phyloP scores from a whole-genome alignment of 768 basidiomycete species.

The Cystofilobasidium capitatum region DNA sequence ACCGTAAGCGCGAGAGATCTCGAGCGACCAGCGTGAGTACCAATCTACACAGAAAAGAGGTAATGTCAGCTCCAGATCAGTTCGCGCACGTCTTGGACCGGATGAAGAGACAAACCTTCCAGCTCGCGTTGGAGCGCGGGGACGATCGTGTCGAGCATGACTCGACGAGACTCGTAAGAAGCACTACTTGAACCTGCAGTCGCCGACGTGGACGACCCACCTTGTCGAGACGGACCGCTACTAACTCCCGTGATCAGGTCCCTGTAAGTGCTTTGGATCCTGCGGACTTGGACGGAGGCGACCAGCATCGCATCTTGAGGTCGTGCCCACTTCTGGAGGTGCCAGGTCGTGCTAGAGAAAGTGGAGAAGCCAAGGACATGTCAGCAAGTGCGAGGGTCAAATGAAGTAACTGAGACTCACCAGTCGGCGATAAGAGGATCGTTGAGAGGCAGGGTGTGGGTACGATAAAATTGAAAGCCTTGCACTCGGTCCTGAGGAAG shows the following conservation, averaged over 20 bases:
- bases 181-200: background rate
- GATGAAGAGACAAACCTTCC: too few relatives aligned
- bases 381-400: background rate
- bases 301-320: background rate
- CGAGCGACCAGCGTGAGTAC: background rate
- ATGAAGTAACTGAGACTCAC: background rate
- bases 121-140: background rate
- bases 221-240: too few relatives aligned
- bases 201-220: too few relatives aligned
- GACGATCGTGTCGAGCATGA: background rate
- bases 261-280: background rate
- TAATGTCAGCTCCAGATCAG: too few relatives aligned
- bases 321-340: background rate
- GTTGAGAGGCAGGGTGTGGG: background rate
- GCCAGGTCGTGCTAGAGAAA: background rate
- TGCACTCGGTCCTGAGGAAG: constrained; percentile 1
- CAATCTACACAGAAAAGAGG: background rate
- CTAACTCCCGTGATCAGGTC: background rate
- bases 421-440: constrained; percentile 2
- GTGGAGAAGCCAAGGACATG: background rate
- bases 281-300: background rate
- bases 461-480: background rate
- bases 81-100: too few relatives aligned
- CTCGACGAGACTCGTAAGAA: background rate
- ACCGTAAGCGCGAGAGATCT: background rate